Evolutionary conservation across 495 filamentous ascomycete genomes (phyloP), one percentile per base, ranked within the genome.

Genomic region (Xylaria curta): DNA sequence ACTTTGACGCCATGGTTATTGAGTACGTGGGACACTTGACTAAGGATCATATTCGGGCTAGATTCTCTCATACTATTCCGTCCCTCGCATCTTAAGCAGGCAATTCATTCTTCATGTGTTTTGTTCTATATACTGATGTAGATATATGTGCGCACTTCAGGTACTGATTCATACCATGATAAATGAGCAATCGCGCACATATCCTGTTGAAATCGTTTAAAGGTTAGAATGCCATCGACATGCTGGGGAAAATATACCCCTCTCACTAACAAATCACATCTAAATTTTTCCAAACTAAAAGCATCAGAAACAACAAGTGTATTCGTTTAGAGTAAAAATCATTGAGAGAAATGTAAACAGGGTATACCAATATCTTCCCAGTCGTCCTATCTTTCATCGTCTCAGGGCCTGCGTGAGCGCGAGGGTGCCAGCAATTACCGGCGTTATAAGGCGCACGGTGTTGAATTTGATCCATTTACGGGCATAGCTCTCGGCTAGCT

Each of bases 381-480:
- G 36, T 56, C 8, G 3, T n/a, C 13, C 15, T 15, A 21, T 17
- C 38, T 46, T 38, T 71, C 24, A 78, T 40, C 74, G 49, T 33
- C 66, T 75, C 31, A 83, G 36, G 1, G 71, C 75, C 75, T 81
- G 78, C 62, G 75, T 78, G 66, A 85, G 71, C 49, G 81, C 84
- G 71, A 82, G 60, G 3, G 66, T 75, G 0, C 84, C 83, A 54
- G 84, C 84, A 33, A 86, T 74, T 15, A 80, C 58, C 17, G 84
- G 82, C 60, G 80, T 85, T 36, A 81, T 72, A 65, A 83, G 51
- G 60, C 82, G 73, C 28, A 83, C 78, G 19, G 73, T 62, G 58
- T 84, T 84, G 68, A 79, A 67, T 68, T 71, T 76, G 62, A 79
- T 79, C 82, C 82, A 84, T 63, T 76, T 71, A 15, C 80, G 70